Base-by-base conservation (phyloP, 2,329 filamentous ascomycete genomes). In the Hyphodiscus sp. region DNA sequence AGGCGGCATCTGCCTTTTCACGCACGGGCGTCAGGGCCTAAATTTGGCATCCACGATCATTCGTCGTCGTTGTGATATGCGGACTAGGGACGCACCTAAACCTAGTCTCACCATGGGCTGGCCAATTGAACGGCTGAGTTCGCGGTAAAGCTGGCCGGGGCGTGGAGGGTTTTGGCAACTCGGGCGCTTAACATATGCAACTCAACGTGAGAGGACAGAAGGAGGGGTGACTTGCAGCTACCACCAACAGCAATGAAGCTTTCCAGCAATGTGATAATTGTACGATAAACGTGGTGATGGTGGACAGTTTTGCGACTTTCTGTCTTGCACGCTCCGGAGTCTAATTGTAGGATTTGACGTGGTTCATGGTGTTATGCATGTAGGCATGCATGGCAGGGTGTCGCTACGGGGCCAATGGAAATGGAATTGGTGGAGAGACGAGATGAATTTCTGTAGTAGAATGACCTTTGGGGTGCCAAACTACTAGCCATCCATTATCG, bases 201-300 rank as follows among this genome's bases (percentile, higher is more conserved):
- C 33, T 15, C 53, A 42, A 45, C 46, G 29, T 52, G 45, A 48
- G 26, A 46, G 46, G 41, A 44, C 29, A 41, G 49, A 49, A 52
- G 48, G 49, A 23, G 38, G 49, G 49, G 16, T 45, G 47, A 43
- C 19, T 44, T 33, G 52, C 50, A 44, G 49, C 45, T 55, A 46
- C 49, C 23, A 26, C 23, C 23, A 26, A 38, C 49, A 38, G 33
- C 11, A 38, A 38, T n/a, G 5, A 38, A 38, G 33, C 33, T 38
- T 38, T 38, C 33, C 33, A 38, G 33, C 11, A 38, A 5, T 38
- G 33, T 38, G 33, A 38, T 38, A 2, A n/a, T 13, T 4, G 16
- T 38, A 38, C 13, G 33, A 4, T 38, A 10, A 4, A 13, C 16
- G 4, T n/a, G 33, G 33, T 38, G 33, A 13, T 33, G 7, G 13